A percentile compares a stretch with the other conserved stretches of the same genome.
Evolutionary conservation across 169 alveolate genomes (phyloP).

Genomic region (Plasmodium coatneyi): DNA sequence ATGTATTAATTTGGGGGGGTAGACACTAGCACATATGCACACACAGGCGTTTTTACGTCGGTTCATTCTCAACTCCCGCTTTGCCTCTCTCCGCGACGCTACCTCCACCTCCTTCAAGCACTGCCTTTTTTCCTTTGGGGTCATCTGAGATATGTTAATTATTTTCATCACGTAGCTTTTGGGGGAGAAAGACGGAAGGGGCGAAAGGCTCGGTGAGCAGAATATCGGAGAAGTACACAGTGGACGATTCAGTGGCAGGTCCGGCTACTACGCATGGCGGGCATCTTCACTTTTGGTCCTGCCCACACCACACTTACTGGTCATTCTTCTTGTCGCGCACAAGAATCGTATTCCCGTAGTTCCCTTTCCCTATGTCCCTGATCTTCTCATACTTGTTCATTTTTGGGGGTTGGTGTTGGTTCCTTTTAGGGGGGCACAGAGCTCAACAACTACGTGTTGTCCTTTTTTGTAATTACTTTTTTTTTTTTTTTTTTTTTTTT

Average conservation of each 20-base stretch:
- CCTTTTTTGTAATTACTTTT: not conserved
- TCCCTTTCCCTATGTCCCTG: constrained; percentile 81
- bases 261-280: not conserved
- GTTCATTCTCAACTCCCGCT: not conserved
- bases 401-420: not conserved
- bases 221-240: not conserved
- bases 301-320: constrained; percentile 70
- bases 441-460: not conserved
- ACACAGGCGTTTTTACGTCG: not conserved
- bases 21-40: not conserved
- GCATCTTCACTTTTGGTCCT: not conserved
- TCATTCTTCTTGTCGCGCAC: constrained; percentile 76
- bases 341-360: constrained; percentile 83
- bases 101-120: constrained; percentile 87
- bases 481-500: not conserved
- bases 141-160: constrained; percentile 79
- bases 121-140: constrained; percentile 79
- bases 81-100: not conserved
- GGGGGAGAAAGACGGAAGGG: constrained; percentile 23
- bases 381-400: constrained; percentile 72
- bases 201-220: not conserved
- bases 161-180: constrained; percentile 80
- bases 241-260: not conserved
- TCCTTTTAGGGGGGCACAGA: not conserved
- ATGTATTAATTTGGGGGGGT: not conserved